Evolutionary conservation across 331 rosid species (phyloP), one percentile per base, ranked within the genome.

Genomic region (Quercus lobata): DNA sequence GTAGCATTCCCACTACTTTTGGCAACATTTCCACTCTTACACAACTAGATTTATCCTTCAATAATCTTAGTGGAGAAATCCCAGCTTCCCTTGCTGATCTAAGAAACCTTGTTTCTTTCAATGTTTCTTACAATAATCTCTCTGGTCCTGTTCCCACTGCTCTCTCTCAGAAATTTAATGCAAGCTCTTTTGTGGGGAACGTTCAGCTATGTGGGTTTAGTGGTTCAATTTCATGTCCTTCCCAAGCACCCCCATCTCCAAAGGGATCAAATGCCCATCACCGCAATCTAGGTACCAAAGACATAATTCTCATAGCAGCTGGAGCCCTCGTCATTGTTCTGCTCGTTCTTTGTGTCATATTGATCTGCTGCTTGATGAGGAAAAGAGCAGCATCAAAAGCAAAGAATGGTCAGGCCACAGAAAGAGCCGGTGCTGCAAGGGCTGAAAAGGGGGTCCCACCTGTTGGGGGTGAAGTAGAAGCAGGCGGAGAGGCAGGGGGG

Each of bases 231-330:
- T 83, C 76, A 29, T 95, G 99, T 84, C 87, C 96, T 74, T 80
- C 94, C 19, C 54, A 81, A 54, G 90, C 88, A 4, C 81, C 86
- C 57, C 91, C 89, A 49, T 75, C 89, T 46, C 74, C 79, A 0
- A 86, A 77, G 76, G 34, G 3, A 73, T 56, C 87, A 12, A 83
- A 74, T n/a, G 79, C 57, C 37, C 90, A 9, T 10, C 91, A 66
- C 66, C 89, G 87, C 69, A 91, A 84, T 77, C 87, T 89, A 24
- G 86, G 92, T 71, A 88, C 91, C 65, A 91, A 93, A 84, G 99
- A 95, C 81, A 88, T 83, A 74, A 87, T 95, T 66, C 99, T 95
- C 81, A 91, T 95, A 57, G 94, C 81, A 69, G 99, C 97, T 63
- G 97, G 94, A 69, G 87, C 78, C 58, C 90, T 95, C 58, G 89